Evolutionary conservation across 2,329 filamentous ascomycete species (phyloP).

Genomic region (Penicillium verrucosum): DNA sequence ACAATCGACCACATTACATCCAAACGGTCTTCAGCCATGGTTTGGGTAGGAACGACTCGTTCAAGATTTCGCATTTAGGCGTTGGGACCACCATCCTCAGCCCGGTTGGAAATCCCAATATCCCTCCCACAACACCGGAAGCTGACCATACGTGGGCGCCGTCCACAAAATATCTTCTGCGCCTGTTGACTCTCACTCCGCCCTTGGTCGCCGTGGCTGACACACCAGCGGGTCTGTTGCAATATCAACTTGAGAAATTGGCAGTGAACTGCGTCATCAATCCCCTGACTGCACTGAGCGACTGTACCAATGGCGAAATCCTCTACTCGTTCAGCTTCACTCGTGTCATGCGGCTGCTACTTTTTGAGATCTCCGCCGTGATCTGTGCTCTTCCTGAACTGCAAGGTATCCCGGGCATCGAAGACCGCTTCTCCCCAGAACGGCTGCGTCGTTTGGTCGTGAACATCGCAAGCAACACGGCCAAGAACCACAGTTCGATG

Average conservation of each 20-base stretch:
- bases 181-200: constrained; percentile 60
- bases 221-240: constrained; percentile 60
- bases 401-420: constrained; percentile 57
- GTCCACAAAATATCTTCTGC: constrained; percentile 59
- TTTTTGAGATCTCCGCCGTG: constrained; percentile 71
- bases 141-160: constrained; percentile 33
- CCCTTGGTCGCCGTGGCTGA: constrained; percentile 60
- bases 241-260: constrained; percentile 73
- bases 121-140: constrained; percentile 17
- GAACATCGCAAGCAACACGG: constrained; percentile 53
- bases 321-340: constrained; percentile 64
- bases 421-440: constrained; percentile 57
- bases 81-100: constrained; percentile 59
- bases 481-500: constrained; percentile 64
- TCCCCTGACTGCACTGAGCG: constrained; percentile 74
- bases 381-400: constrained; percentile 73
- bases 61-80: constrained; percentile 56
- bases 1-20: constrained; percentile 69
- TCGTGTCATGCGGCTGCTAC: constrained; percentile 65
- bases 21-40: constrained; percentile 65
- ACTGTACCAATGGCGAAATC: constrained; percentile 70
- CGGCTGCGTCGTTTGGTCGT: constrained; percentile 61
- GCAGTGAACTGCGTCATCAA: constrained; percentile 75
- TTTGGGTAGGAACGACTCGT: constrained; percentile 48
- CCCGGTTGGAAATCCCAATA: constrained; percentile 40